These are phyloP conservation scores for Penicillium sp. DNA, from an alignment of 2,329 filamentous ascomycete genomes.

Conservation along the genomic window DNA sequence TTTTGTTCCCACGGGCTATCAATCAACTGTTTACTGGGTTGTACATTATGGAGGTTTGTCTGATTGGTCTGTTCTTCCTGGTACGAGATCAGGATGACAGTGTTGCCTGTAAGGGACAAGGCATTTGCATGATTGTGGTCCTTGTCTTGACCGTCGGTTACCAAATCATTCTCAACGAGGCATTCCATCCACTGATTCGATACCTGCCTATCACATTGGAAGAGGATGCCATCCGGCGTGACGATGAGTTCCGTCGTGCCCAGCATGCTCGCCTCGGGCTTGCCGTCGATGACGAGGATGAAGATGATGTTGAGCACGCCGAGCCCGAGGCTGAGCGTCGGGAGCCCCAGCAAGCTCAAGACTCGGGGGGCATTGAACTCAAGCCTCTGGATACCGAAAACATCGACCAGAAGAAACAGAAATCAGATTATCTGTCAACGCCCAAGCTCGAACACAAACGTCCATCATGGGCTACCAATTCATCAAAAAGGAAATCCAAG, in stretches of 20 bases:
- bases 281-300: slow-evolving; percentile 54
- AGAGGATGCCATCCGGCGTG: slow-evolving; percentile 88
- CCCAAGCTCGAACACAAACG: slow-evolving; percentile 30
- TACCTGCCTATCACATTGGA: slow-evolving; percentile 95
- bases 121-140: slow-evolving; percentile 78
- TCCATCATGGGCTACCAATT: slow-evolving; percentile 48
- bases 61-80: slow-evolving; percentile 88
- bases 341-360: slow-evolving; percentile 39
- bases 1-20: slow-evolving; percentile 87
- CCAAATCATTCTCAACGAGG: slow-evolving; percentile 76
- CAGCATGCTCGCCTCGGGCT: slow-evolving; percentile 71
- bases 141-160: slow-evolving; percentile 71
- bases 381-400: slow-evolving; percentile 36
- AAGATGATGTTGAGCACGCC: slow-evolving; percentile 52
- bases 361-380: slow-evolving; percentile 53
- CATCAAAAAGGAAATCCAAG: slow-evolving; percentile 41
- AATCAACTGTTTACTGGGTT: slow-evolving; percentile 94
- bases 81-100: slow-evolving; percentile 58
- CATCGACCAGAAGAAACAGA: slow-evolving; percentile 17
- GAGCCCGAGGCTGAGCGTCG: slow-evolving; percentile 48
- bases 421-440: slow-evolving; percentile 12
- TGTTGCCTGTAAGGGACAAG: slow-evolving; percentile 71
- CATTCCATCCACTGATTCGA: slow-evolving; percentile 81
- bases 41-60: slow-evolving; percentile 89
- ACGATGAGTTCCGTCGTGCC: slow-evolving; percentile 81